These are phyloP conservation scores for Catharanthus roseus DNA, from an alignment of 257 asterid genomes.

Conservation along the genomic window DNA sequence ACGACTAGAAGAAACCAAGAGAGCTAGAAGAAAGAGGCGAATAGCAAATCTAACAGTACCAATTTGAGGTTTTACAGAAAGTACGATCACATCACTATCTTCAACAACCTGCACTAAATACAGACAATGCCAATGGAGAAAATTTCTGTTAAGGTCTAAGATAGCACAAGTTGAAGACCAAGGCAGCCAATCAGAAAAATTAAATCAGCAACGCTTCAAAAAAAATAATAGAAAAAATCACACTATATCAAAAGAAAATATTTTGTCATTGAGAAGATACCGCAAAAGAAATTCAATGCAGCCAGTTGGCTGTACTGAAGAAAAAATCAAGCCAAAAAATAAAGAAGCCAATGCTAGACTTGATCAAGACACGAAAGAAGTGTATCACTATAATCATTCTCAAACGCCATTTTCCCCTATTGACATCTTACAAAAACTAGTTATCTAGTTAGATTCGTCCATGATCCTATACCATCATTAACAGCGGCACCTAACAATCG, in stretches of 20 bases:
- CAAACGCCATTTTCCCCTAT: not conserved
- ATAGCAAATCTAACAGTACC: constrained; percentile 37
- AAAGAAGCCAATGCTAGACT: not conserved
- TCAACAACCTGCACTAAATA: constrained; percentile 62
- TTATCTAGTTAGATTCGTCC: not conserved
- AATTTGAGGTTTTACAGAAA: constrained; percentile 94
- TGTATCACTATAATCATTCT: not conserved
- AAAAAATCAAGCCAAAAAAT: constrained; percentile 2
- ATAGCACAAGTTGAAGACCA: not conserved
- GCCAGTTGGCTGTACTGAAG: not conserved
- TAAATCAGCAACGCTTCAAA: too few relatives aligned
- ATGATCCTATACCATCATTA: not conserved
- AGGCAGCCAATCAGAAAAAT: not conserved
- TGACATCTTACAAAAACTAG: not conserved
- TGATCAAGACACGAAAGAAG: not conserved
- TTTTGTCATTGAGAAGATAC: not conserved
- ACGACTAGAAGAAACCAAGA: not conserved
- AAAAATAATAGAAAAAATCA: too few relatives aligned
- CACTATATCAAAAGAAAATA: not conserved
- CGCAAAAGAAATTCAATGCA: not conserved
- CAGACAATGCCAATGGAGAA: constrained; percentile 9
- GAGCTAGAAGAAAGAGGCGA: not conserved
- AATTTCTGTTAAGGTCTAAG: constrained; percentile 4
- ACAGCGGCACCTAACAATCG: not conserved
- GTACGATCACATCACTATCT: constrained; percentile 74